Conservation (phyloP, 169 alveolate species). For the Plasmodium coatneyi region DNA sequence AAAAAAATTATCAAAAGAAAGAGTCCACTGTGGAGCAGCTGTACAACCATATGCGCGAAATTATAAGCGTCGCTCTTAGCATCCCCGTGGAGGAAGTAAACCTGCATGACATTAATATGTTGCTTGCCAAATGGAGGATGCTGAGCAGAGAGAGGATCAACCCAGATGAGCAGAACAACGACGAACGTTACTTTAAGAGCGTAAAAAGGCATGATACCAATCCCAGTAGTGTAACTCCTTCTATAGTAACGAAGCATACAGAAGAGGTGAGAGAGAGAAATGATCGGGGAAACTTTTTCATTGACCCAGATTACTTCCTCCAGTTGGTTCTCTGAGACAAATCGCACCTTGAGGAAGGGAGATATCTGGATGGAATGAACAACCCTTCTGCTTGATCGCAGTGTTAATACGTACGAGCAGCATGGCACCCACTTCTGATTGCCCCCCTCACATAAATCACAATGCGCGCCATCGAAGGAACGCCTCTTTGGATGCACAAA, state of each 20-base stretch:
- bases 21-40: background rate
- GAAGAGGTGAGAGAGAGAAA: background rate
- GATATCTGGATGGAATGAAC: background rate
- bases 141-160: conserved; percentile 15
- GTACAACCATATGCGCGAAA: conserved; percentile 3
- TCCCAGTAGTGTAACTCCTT: background rate
- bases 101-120: conserved; percentile 45
- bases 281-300: background rate
- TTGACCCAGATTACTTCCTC: conserved; percentile 1
- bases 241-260: background rate
- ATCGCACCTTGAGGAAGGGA: background rate
- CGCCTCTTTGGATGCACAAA: background rate
- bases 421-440: background rate
- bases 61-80: conserved; percentile 43
- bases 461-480: background rate
- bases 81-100: conserved; percentile 46
- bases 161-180: background rate
- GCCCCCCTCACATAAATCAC: background rate
- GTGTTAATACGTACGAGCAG: background rate
- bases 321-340: background rate
- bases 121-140: conserved; percentile 46
- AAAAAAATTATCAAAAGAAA: conserved; percentile 12
- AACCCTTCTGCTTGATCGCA: background rate
- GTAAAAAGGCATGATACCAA: background rate
- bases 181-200: conserved; percentile 7